Percentiles rank a stretch among this genome's conserved stretches.
phyloP scores from a whole-genome alignment of 805 yeast genomes.

The Saturnispora besseyi region DNA sequence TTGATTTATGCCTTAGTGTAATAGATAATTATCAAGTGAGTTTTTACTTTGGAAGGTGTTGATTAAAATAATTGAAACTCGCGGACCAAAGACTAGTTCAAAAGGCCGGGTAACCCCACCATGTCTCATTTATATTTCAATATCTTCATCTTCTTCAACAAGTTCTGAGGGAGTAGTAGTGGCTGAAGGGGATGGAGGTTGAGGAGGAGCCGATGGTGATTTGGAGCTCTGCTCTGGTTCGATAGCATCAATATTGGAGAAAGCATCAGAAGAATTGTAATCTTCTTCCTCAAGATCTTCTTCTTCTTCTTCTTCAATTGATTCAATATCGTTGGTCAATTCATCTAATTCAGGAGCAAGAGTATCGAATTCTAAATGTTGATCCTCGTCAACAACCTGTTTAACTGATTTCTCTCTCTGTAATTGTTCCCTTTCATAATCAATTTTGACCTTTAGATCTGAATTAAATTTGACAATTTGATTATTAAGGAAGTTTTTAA shows the following conservation, averaged over 20 bases:
- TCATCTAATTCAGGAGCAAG: slow-evolving; percentile 4
- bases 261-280: neutral
- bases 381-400: slow-evolving; percentile 12
- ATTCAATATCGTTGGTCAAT: neutral
- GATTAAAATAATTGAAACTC: neutral
- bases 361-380: slow-evolving; percentile 7
- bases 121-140: neutral
- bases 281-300: slow-evolving; percentile 7
- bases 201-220: neutral
- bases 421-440: slow-evolving; percentile 12
- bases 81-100: neutral
- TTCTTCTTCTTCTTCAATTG: slow-evolving; percentile 4
- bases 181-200: neutral
- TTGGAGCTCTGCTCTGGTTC: neutral
- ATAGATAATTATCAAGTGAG: neutral
- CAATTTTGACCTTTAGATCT: slow-evolving; percentile 8
- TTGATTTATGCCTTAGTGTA: neutral
- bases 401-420: slow-evolving; percentile 8
- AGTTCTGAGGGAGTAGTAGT: neutral
- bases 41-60: neutral
- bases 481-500: slow-evolving; percentile 18
- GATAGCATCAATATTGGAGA: neutral
- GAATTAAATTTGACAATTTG: slow-evolving; percentile 16
- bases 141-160: slow-evolving; percentile 1
- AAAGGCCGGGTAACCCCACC: neutral